Percentiles rank a stretch among this genome's conserved stretches.
Evolutionary conservation across 805 yeast species (phyloP).

Genomic region (Yamadazyma takamatsuzukensis): DNA sequence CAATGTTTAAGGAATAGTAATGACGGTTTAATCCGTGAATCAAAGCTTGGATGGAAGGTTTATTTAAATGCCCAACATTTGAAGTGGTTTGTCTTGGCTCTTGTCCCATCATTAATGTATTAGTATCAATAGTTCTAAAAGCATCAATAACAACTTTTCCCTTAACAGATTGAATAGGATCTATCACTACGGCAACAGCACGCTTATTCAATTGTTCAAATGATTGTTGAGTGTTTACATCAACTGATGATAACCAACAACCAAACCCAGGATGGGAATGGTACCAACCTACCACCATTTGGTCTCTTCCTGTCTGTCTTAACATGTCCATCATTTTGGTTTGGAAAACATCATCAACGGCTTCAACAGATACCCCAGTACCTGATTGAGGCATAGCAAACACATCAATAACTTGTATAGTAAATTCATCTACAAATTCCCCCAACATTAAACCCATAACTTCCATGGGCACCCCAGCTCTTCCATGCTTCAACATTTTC

Average conservation of each 20-base stretch:
- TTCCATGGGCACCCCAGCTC: conserved; percentile 81
- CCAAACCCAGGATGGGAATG: conserved; percentile 99
- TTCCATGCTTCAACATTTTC: conserved; percentile 96
- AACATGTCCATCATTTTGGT: conserved; percentile 99
- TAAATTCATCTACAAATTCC: conserved; percentile 94
- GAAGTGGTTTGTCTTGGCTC: conserved; percentile 98
- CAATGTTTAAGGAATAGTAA: conserved; percentile 92
- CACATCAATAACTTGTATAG: conserved; percentile 95
- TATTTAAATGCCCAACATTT: conserved; percentile 89
- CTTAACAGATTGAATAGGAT: conserved; percentile 97
- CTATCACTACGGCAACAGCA: conserved; percentile 97
- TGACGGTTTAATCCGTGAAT: conserved; percentile 97
- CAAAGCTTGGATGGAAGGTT: conserved; percentile 94
- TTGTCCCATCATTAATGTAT: conserved; percentile 88
- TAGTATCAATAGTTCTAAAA: conserved; percentile 86
- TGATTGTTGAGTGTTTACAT: conserved; percentile 96
- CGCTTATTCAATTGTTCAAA: conserved; percentile 93
- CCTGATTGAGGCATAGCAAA: conserved; percentile 99
- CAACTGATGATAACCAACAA: conserved; percentile 98
- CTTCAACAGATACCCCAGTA: conserved; percentile 98
- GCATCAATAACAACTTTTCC: conserved; percentile 99
- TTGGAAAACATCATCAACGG: conserved; percentile 98
- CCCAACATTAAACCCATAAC: conserved; percentile 98
- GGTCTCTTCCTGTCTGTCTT: conserved; percentile 98
- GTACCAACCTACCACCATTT: conserved; percentile 99